Base-by-base conservation (phyloP, 2,329 filamentous ascomycete species). In the Byssoonygena ceratinophila region DNA sequence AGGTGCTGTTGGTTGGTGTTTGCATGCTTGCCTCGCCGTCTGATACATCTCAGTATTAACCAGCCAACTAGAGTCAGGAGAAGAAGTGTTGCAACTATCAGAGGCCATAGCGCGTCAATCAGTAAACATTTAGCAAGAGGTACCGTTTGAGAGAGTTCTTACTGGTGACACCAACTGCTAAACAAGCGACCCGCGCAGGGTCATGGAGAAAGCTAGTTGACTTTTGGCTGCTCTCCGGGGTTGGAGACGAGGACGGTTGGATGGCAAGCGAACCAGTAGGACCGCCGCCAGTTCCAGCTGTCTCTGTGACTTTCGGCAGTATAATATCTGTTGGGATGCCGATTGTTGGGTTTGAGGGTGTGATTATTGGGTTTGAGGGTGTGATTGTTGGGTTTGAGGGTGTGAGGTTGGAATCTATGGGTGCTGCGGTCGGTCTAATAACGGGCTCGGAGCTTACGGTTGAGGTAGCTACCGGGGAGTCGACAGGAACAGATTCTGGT, bases 151-250 rank as follows among this genome's bases (percentile, higher is more conserved):
- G 32, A 29, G 20, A 16, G 16, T 8, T 46, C 50, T 41, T 46
- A 52, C 50, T 46, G 27, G 49, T 51, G 16, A 46, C 25, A 5
- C 50, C 50, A 40, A 47, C 50, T 12, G 44, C 50, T 18, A 47
- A n/a, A 46, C 43, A 36, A 11, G 50, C 43, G 20, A 52, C 32
- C 16, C 43, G 31, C 2, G 27, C 50, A 23, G 50, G 43, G 16
- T 52, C 34, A 22, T 52, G 32, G n/a, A 47, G 34, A 52, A 52
- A 34, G 20, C 16, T 34, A 12, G 14, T 27, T 22, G 45, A 37
- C 29, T 39, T 18, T 46, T 39, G 32, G 4, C 14, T 8, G 14
- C 29, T 50, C 8, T 5, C 25, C 7, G 50, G 11, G 34, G 3
- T 44, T 27, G 49, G 9, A 36, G 49, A 12, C 11, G 34, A 32